These are phyloP conservation scores for Neurospora hispaniola DNA, from an alignment of 495 filamentous ascomycete species.

Conservation along the genomic window DNA sequence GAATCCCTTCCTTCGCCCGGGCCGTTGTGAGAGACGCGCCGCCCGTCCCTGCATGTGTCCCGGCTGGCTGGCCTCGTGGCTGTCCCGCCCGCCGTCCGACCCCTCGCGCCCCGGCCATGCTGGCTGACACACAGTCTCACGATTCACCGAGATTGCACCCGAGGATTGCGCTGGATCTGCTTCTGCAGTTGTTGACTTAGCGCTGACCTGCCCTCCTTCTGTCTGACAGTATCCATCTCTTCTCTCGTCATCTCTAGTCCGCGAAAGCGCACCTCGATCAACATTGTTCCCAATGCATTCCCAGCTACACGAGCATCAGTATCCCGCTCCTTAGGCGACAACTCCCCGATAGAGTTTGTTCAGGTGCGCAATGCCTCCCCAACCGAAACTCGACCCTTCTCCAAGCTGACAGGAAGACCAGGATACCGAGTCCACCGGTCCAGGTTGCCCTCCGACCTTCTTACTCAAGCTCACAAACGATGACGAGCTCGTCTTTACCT, in stretches of 20 bases:
- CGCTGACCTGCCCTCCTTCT: conserved; percentile 10
- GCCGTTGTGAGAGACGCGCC: neutral
- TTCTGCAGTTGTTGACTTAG: neutral
- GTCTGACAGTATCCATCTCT: conserved; percentile 61
- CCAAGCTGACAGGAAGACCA: conserved; percentile 21
- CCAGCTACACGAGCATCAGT: conserved; percentile 73
- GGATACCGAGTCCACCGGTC: conserved; percentile 65
- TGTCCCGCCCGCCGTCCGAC: neutral
- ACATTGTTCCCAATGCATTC: conserved; percentile 77
- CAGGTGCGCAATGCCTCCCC: conserved; percentile 47
- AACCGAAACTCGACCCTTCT: neutral
- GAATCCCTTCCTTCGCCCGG: neutral
- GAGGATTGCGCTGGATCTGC: neutral
- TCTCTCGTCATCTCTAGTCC: conserved; percentile 70
- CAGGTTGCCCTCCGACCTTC: conserved; percentile 53
- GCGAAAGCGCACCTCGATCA: conserved; percentile 59
- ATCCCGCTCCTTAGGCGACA: conserved; percentile 64
- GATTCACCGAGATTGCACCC: neutral
- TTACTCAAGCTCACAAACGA: conserved; percentile 81
- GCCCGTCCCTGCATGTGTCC: neutral
- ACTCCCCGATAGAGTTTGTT: conserved; percentile 73
- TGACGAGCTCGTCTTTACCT: conserved; percentile 83
- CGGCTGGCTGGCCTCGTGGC: conserved; percentile 1
- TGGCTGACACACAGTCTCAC: neutral
- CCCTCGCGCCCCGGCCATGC: neutral